These are phyloP conservation scores for Trichoderma aggressivum DNA, from an alignment of 2,329 filamentous ascomycete species.

Conservation along the genomic window DNA sequence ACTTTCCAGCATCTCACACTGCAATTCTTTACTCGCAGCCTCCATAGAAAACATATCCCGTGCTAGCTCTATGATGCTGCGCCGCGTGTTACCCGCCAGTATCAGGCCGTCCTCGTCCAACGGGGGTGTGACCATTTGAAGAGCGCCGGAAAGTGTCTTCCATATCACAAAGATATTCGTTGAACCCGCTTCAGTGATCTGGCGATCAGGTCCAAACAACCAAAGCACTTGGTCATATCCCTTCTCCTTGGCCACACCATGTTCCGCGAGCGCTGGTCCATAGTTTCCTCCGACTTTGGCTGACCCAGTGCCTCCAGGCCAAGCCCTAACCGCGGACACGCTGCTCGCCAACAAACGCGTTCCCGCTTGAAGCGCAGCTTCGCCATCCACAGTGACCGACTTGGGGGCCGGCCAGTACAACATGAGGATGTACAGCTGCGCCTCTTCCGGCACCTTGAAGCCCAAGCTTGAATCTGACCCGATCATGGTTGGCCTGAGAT, in stretches of 20 bases:
- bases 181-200: constrained; percentile 86
- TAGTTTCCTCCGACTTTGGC: constrained; percentile 95
- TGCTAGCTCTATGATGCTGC: background rate
- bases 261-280: constrained; percentile 54
- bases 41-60: background rate
- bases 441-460: background rate
- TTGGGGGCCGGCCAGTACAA: background rate
- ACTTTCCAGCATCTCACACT: background rate
- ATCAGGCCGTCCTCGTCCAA: background rate
- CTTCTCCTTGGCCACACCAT: background rate
- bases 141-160: background rate
- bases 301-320: constrained; percentile 89
- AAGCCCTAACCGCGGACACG: constrained; percentile 47
- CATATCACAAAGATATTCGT: constrained; percentile 72
- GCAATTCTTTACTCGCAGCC: background rate
- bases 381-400: background rate
- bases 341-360: background rate
- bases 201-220: constrained; percentile 74
- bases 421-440: background rate
- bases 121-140: background rate
- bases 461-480: constrained; percentile 47
- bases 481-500: constrained; percentile 84
- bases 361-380: background rate
- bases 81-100: background rate
- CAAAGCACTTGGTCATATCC: constrained; percentile 74